Evolutionary conservation across 768 basidiomycete genomes (phyloP).

Genomic region (Royoungia palumana): DNA sequence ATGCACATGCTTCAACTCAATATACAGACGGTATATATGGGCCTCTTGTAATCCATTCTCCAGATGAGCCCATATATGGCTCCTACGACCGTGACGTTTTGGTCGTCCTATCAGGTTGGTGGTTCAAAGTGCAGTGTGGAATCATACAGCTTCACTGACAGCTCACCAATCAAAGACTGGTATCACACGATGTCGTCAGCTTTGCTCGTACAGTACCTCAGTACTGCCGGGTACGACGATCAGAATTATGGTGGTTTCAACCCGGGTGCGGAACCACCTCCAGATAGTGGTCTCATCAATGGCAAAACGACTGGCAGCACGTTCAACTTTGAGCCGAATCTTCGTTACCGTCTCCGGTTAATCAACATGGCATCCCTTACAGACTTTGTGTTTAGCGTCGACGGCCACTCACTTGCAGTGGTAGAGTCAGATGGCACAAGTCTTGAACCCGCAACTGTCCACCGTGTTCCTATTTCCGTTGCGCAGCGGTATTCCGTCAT

Average conservation of each 20-base stretch:
- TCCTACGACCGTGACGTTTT: conserved; percentile 40
- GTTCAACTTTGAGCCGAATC: conserved; percentile 34
- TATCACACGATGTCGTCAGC: conserved; percentile 31
- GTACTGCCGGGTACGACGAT: conserved; percentile 22
- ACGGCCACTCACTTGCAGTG: conserved; percentile 43
- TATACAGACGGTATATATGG: conserved; percentile 52
- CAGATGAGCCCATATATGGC: conserved; percentile 29
- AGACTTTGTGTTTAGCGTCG: conserved; percentile 43
- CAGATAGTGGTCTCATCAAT: conserved; percentile 37
- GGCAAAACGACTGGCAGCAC: conserved; percentile 24
- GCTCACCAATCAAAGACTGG: conserved; percentile 26
- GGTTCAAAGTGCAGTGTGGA: neutral
- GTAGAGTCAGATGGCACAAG: conserved; percentile 48
- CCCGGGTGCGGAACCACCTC: conserved; percentile 35
- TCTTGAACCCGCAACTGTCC: conserved; percentile 37
- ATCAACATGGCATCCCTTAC: conserved; percentile 49
- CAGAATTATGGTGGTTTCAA: conserved; percentile 31
- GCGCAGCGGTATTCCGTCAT: conserved; percentile 53
- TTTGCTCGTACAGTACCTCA: conserved; percentile 30
- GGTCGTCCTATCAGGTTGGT: conserved; percentile 35
- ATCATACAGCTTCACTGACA: neutral
- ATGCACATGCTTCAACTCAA: conserved; percentile 37
- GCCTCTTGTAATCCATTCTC: conserved; percentile 44
- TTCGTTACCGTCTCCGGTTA: conserved; percentile 45
- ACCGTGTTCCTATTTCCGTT: conserved; percentile 39